Conservation (phyloP, 106 monocot species). For the Phalaenopsis aphrodite region DNA sequence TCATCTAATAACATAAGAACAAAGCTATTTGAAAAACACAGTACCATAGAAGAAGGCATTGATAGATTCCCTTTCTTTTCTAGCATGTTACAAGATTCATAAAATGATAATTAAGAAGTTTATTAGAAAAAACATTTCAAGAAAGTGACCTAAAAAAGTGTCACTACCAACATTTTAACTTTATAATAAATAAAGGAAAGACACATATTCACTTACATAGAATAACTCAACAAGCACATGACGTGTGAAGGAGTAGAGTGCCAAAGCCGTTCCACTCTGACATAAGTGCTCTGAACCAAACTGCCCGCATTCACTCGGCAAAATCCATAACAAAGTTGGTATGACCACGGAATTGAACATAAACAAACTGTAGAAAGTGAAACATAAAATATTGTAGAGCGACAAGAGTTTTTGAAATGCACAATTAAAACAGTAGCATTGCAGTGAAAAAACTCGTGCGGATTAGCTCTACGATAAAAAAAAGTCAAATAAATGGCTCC, state of each 20-base stretch:
- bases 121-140: too few species aligned
- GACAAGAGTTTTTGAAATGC: neutral
- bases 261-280: constrained; percentile 21
- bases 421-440: neutral
- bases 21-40: neutral
- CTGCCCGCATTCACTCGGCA: constrained; percentile 52
- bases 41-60: neutral
- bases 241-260: constrained; percentile 61
- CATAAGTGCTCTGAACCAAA: constrained; percentile 26
- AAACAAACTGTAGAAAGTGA: constrained; percentile 52
- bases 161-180: neutral
- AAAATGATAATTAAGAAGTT: neutral
- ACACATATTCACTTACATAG: constrained; percentile 55
- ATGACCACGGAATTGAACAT: constrained; percentile 61
- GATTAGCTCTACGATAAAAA: neutral
- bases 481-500: neutral
- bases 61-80: neutral
- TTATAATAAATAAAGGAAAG: neutral
- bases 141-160: neutral
- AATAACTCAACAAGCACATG: constrained; percentile 60
- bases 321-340: constrained; percentile 73
- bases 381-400: neutral
- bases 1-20: neutral
- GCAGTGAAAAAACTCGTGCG: neutral
- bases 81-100: neutral